Conservation (phyloP, 2,329 filamentous ascomycete genomes). For the Cryphonectria radicalis region DNA sequence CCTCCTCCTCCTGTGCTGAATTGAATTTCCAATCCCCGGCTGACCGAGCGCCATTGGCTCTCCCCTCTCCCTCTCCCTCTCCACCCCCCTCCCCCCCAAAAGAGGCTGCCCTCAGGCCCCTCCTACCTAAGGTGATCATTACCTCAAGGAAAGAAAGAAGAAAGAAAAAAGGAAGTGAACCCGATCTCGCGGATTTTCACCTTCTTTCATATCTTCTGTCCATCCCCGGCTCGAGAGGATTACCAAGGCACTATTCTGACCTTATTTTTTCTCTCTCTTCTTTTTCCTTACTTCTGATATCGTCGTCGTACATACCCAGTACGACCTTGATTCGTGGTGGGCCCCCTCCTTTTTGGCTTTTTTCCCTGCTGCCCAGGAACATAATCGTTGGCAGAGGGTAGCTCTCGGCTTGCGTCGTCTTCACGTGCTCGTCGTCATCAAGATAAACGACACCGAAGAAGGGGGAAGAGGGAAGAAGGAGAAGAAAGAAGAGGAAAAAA, state of each 20-base stretch:
- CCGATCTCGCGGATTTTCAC: constrained; percentile 26
- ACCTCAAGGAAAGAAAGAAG: background rate
- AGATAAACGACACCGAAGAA: background rate
- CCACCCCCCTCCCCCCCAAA: no score
- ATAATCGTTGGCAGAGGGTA: background rate
- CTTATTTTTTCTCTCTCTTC: background rate
- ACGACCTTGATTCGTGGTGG: background rate
- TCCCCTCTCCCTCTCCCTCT: no score
- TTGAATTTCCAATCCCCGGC: background rate
- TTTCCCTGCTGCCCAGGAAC: background rate
- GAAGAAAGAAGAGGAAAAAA: no score
- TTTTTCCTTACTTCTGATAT: background rate
- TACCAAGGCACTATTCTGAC: background rate
- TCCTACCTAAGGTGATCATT: constrained; percentile 11
- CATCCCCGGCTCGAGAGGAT: background rate
- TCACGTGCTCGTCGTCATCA: background rate
- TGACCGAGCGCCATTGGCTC: background rate
- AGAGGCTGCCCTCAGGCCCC: no score
- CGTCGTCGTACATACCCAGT: background rate
- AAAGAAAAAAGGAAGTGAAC: background rate
- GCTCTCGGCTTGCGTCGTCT: background rate
- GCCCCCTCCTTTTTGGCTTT: background rate
- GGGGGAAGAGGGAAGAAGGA: no score
- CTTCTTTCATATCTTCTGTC: constrained; percentile 11
- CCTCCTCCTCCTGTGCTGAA: background rate